Conservation (phyloP, 371 early-diverging fungal species). For the Rhizopus stolonifer region DNA sequence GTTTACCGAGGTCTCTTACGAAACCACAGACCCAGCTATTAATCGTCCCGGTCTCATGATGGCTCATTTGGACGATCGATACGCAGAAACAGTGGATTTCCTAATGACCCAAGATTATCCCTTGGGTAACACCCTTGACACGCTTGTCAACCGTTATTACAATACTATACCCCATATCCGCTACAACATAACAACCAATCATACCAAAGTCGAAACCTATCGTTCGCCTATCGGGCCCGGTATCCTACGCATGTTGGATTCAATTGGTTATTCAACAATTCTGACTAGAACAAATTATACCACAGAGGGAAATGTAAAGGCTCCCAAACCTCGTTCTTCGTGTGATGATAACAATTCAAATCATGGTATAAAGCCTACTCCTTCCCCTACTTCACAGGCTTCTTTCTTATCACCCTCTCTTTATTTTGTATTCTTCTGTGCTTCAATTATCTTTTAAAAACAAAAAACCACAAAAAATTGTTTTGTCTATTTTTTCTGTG, state of each 20-base stretch:
- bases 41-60: constrained; percentile 43
- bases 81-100: constrained; percentile 38
- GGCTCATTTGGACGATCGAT: constrained; percentile 42
- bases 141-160: constrained; percentile 29
- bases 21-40: constrained; percentile 27
- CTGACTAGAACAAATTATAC: constrained; percentile 41
- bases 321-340: constrained; percentile 24
- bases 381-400: constrained; percentile 9
- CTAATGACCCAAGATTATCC: constrained; percentile 35
- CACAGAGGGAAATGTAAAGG: constrained; percentile 32
- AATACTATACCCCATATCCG: constrained; percentile 22
- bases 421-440: background rate
- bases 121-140: constrained; percentile 28
- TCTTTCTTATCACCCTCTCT: background rate
- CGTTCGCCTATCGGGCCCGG: constrained; percentile 49
- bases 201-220: constrained; percentile 19
- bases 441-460: background rate
- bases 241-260: constrained; percentile 42
- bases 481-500: constrained; percentile 15
- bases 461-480: too few relatives aligned
- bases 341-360: constrained; percentile 36
- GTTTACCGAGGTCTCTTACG: constrained; percentile 16
- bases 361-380: constrained; percentile 19
- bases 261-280: constrained; percentile 46
- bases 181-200: constrained; percentile 26